Evolutionary conservation across 2,329 filamentous ascomycete genomes (phyloP).

Genomic region (Penicillium sp.): DNA sequence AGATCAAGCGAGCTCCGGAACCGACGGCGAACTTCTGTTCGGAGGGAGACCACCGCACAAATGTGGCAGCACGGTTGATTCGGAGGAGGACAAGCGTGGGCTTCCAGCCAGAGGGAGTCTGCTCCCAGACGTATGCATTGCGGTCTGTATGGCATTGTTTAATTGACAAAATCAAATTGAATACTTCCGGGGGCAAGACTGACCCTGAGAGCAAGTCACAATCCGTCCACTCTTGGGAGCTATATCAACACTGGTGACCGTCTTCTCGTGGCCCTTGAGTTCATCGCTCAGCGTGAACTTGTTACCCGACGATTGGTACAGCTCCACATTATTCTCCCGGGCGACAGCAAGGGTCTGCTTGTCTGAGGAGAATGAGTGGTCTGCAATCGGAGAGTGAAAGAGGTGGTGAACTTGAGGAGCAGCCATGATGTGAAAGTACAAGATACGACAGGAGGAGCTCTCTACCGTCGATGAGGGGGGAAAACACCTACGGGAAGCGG

Average conservation of each 20-base stretch:
- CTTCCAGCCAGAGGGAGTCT: conserved; percentile 88
- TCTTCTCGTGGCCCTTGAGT: conserved; percentile 95
- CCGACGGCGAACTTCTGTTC: conserved; percentile 98
- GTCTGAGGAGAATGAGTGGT: conserved; percentile 97
- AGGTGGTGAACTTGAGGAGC: conserved; percentile 91
- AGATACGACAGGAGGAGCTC: conserved; percentile 84
- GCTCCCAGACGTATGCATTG: conserved; percentile 98
- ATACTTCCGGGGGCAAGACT: neutral
- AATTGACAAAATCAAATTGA: neutral
- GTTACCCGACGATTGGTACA: conserved; percentile 72
- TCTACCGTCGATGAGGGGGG: conserved; percentile 73
- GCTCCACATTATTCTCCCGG: conserved; percentile 83
- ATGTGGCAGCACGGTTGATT: conserved; percentile 94
- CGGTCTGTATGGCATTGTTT: conserved; percentile 62
- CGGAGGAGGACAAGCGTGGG: conserved; percentile 94
- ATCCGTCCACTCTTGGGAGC: conserved; percentile 87
- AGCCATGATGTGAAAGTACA: conserved; percentile 60
- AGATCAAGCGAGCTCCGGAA: conserved; percentile 90
- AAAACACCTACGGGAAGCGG: conserved; percentile 5
- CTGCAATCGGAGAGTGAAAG: conserved; percentile 92
- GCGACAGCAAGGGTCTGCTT: conserved; percentile 84
- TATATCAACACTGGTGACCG: conserved; percentile 93
- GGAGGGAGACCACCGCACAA: conserved; percentile 93
- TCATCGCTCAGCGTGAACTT: conserved; percentile 85
- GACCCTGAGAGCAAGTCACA: conserved; percentile 94